A percentile compares a stretch with the other conserved stretches of the same genome.
phyloP scores from a whole-genome alignment of 2,329 filamentous ascomycete species.

The Grosmannia serpens region DNA sequence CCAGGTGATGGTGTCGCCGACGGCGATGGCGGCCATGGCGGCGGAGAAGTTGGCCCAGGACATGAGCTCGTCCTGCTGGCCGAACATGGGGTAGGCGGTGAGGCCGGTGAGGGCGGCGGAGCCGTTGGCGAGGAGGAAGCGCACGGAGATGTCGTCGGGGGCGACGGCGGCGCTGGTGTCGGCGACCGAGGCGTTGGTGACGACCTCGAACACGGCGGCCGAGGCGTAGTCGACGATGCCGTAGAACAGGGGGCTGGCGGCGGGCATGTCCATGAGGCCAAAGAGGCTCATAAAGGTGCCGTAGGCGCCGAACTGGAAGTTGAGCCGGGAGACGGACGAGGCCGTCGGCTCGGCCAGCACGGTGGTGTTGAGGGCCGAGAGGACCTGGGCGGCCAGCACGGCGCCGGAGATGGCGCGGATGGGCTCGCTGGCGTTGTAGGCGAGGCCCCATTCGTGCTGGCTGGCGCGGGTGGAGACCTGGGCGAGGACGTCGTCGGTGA shows the following conservation, averaged over 20 bases:
- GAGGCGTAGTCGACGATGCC: constrained; percentile 77
- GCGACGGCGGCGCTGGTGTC: constrained; percentile 23
- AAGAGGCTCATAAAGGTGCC: constrained; percentile 53
- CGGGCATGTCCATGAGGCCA: constrained; percentile 40
- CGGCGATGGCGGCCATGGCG: constrained; percentile 53
- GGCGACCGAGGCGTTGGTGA: constrained; percentile 39
- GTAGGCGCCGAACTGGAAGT: constrained; percentile 50
- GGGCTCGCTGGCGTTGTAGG: constrained; percentile 65
- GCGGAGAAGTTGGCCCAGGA: constrained; percentile 58
- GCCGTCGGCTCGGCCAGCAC: constrained; percentile 21
- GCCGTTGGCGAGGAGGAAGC: constrained; percentile 52
- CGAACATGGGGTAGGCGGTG: constrained; percentile 44
- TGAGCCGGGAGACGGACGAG: constrained; percentile 27
- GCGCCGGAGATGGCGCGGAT: constrained; percentile 46
- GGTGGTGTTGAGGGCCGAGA: constrained; percentile 41
- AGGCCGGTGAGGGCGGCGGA: constrained; percentile 38
- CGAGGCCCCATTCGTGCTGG: constrained; percentile 69
- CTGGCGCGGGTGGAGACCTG: constrained; percentile 66
- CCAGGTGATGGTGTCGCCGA: constrained; percentile 57
- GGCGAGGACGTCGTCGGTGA: constrained; percentile 46
- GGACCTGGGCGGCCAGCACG: constrained; percentile 44
- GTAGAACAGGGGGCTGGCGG: constrained; percentile 50
- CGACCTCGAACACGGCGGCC: constrained; percentile 66
- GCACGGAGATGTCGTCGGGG: constrained; percentile 38
- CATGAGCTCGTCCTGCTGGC: constrained; percentile 40